Evolutionary conservation across 441 rosid species (phyloP), one percentile per base, ranked within the genome.

Genomic region (Adansonia grandidieri): DNA sequence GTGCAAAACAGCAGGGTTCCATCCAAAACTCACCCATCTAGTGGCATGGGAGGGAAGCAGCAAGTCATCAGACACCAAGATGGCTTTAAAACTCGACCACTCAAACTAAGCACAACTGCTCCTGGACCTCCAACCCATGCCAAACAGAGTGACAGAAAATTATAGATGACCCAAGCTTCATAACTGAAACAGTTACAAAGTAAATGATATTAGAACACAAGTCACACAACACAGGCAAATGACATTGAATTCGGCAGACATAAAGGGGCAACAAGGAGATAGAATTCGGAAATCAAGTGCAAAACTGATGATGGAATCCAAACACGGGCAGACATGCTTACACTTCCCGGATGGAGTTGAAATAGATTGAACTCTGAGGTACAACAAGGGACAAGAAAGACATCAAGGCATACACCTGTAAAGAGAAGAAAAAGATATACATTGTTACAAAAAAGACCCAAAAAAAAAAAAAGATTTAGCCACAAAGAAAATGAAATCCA

Each of bases 91-190:
- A 91, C 86, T 63, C 97, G 89, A 42, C 99, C 98, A 42, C 86
- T 93, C 79, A 95, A 88, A 83, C 99, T 95, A 73, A 95, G 80
- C 79, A 95, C 98, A 75, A 95, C 98, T 32, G 99, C 89, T 83
- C 99, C 99, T 74, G 99, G 98, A 22, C 99, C 99, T 76, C 99
- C 98, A 85, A 93, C 99, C 99, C 99, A 95, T 20, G 96, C 99
- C 80, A 95, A 89, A 86, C 98, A 95, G 75, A 95, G 75, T 2
- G 98, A 91, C 71, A 95, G 76, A 83, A 95, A 95, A 78, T 95
- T 95, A 78, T 95, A 95, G 63, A 95, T 95, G 84, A 95, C 99
- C 99, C 99, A 95, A 66, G 99, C 99, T 86, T 95, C 99, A 82
- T 95, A 95, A 17, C 99, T 95, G 95, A 76, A 86, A 89, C 78